phyloP scores from a whole-genome alignment of 2,329 filamentous ascomycete genomes.

The Ascochyta clinopodiicola region DNA sequence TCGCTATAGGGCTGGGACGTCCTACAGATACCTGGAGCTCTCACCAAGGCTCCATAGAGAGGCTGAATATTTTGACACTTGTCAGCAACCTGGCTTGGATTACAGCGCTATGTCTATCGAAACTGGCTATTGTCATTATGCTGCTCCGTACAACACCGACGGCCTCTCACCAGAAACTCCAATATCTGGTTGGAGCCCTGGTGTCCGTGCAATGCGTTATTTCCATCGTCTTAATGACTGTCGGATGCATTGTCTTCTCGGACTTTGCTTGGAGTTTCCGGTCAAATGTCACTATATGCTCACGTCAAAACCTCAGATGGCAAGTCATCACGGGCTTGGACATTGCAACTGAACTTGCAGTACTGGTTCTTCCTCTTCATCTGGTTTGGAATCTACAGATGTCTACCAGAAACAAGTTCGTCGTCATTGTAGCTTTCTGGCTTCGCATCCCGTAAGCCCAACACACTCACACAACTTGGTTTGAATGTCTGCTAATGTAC shows the following conservation, averaged over 20 bases:
- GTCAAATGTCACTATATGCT: background rate
- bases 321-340: slow-evolving; percentile 17
- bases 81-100: slow-evolving; percentile 23
- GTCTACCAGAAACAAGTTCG: slow-evolving; percentile 18
- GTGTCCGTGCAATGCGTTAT: slow-evolving; percentile 17
- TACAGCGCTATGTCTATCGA: slow-evolving; percentile 22
- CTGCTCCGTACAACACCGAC: slow-evolving; percentile 21
- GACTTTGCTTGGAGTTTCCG: slow-evolving; percentile 5
- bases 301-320: slow-evolving; percentile 17
- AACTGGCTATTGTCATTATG: slow-evolving; percentile 19
- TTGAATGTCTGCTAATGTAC: background rate
- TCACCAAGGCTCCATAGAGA: background rate
- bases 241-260: slow-evolving; percentile 9
- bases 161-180: slow-evolving; percentile 13
- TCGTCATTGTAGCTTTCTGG: slow-evolving; percentile 27
- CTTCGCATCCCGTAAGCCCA: slow-evolving; percentile 23
- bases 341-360: slow-evolving; percentile 14
- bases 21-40: background rate
- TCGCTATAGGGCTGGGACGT: slow-evolving; percentile 7
- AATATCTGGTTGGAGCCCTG: slow-evolving; percentile 13
- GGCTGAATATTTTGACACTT: slow-evolving; percentile 5
- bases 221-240: slow-evolving; percentile 19
- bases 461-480: background rate
- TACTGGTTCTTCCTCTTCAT: slow-evolving; percentile 23
- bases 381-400: slow-evolving; percentile 27